These are phyloP conservation scores for Pseudogymnoascus sp. DNA, from an alignment of 2,329 filamentous ascomycete species.

Conservation along the genomic window DNA sequence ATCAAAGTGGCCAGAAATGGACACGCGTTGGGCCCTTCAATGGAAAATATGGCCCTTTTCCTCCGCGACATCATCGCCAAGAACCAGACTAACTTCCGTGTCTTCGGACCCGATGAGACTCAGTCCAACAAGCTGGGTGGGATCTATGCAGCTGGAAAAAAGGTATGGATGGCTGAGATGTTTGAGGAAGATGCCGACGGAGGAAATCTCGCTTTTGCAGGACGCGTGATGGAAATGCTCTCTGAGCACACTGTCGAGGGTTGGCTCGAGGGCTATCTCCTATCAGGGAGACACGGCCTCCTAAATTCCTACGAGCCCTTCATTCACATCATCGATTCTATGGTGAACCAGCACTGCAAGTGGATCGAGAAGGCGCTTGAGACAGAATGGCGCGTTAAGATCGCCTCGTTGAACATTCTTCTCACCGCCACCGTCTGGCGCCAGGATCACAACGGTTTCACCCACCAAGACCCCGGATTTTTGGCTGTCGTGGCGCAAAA, in stretches of 20 bases:
- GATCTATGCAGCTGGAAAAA: constrained; percentile 68
- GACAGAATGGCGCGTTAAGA: constrained; percentile 66
- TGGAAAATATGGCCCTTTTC: constrained; percentile 62
- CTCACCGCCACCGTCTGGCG: constrained; percentile 74
- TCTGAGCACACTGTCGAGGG: constrained; percentile 74
- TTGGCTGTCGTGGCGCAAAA: constrained; percentile 75
- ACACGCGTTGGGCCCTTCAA: constrained; percentile 50
- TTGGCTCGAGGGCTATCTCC: constrained; percentile 72
- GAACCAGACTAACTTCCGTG: constrained; percentile 63
- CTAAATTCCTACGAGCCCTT: constrained; percentile 80
- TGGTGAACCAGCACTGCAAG: constrained; percentile 83
- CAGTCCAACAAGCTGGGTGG: constrained; percentile 70
- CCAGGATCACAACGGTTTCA: constrained; percentile 80
- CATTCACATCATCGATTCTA: constrained; percentile 75
- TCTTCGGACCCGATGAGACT: constrained; percentile 75
- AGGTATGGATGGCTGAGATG: constrained; percentile 73
- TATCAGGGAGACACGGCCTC: constrained; percentile 67
- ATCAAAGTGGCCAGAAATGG: constrained; percentile 56
- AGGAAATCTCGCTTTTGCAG: constrained; percentile 61
- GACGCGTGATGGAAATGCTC: constrained; percentile 78
- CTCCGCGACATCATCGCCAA: constrained; percentile 58
- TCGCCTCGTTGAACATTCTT: constrained; percentile 72
- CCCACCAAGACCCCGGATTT: constrained; percentile 74
- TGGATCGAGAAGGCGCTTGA: constrained; percentile 79
- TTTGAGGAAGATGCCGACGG: constrained; percentile 70